Evolutionary conservation across 257 asterid genomes (phyloP).

Genomic region (Solanum arcanum): DNA sequence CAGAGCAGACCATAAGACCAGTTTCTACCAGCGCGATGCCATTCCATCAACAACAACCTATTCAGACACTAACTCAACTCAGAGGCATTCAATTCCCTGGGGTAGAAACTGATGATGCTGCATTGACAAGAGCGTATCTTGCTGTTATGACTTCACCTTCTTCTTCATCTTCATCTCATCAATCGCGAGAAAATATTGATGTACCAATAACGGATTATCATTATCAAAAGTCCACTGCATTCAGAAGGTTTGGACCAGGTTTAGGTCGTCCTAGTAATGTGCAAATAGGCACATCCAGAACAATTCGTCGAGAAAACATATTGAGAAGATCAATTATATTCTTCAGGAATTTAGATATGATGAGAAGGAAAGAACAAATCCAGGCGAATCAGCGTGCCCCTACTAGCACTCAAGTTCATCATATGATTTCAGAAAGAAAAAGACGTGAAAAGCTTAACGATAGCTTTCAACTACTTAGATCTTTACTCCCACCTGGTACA

Average conservation of each 20-base stretch:
- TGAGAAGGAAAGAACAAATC: neutral
- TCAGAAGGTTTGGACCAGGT: conserved; percentile 10
- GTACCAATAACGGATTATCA: neutral
- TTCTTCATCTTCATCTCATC: conserved; percentile 15
- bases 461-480: neutral
- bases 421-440: conserved; percentile 3
- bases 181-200: neutral
- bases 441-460: neutral
- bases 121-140: conserved; percentile 51
- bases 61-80: neutral
- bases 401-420: conserved; percentile 2
- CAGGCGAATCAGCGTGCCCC: neutral
- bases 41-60: neutral
- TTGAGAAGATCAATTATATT: conserved; percentile 40
- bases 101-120: conserved; percentile 42
- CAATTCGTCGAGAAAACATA: conserved; percentile 22
- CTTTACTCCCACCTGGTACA: neutral
- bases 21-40: neutral
- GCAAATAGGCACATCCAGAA: neutral
- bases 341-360: conserved; percentile 16
- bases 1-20: neutral
- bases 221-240: conserved; percentile 26
- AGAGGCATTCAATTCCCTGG: conserved; percentile 26
- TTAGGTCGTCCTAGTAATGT: neutral
- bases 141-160: conserved; percentile 42